Evolutionary conservation across 768 basidiomycete species (phyloP).

Genomic region (Naganishia friedmannii): DNA sequence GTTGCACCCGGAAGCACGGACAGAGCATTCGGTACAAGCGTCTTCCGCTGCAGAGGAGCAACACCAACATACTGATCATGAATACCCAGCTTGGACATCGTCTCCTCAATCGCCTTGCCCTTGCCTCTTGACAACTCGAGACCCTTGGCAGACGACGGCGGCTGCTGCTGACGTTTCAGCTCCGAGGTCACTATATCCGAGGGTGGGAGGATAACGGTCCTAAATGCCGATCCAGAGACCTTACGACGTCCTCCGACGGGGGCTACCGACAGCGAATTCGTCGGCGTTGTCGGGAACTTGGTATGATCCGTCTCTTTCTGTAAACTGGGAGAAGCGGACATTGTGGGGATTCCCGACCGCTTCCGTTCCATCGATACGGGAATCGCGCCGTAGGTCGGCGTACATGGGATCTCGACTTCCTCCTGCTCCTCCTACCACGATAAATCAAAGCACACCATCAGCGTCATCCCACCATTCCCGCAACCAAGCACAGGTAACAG

Average conservation of each 20-base stretch:
- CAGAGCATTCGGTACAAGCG: neutral
- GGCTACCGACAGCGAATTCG: neutral
- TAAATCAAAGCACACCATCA: neutral
- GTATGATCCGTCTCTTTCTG: no score
- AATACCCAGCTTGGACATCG: neutral
- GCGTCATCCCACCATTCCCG: neutral
- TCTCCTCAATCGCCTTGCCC: neutral
- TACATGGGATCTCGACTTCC: neutral
- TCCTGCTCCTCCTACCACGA: neutral
- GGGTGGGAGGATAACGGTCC: constrained; percentile 10
- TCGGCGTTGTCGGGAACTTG: neutral
- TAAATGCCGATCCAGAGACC: constrained; percentile 15
- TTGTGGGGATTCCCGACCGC: neutral
- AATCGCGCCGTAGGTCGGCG: neutral
- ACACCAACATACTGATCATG: neutral
- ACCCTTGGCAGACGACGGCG: neutral
- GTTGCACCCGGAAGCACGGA: neutral
- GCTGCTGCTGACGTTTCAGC: constrained; percentile 7
- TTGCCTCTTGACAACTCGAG: neutral
- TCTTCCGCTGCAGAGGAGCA: neutral
- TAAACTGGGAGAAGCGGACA: neutral
- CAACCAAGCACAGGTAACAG: no score
- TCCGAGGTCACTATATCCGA: constrained; percentile 7
- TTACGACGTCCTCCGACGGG: neutral
- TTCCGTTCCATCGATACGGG: neutral